phyloP scores from a whole-genome alignment of 2,329 filamentous ascomycete species.

The Meredithiella fracta region DNA sequence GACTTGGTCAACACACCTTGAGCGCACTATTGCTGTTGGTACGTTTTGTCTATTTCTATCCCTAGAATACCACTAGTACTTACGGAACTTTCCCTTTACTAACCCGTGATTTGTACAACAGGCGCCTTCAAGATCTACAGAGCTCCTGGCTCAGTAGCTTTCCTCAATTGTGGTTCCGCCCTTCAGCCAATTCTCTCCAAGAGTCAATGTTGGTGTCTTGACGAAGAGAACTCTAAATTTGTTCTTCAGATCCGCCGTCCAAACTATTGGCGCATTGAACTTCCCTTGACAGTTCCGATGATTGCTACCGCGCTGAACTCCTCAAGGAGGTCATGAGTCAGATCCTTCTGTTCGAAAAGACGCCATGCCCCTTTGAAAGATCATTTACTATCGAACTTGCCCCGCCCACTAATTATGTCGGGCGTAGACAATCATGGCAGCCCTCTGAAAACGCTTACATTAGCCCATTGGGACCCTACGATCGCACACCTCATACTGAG shows the following conservation, averaged over 20 bases:
- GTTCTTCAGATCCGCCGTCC: slow-evolving; percentile 72
- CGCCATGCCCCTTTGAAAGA: slow-evolving; percentile 68
- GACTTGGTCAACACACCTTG: slow-evolving; percentile 57
- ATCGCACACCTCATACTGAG: slow-evolving; percentile 8
- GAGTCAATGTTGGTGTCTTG: slow-evolving; percentile 88
- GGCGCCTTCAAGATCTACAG: slow-evolving; percentile 72
- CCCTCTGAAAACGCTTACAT: slow-evolving; percentile 7
- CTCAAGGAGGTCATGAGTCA: slow-evolving; percentile 54
- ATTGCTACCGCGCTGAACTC: slow-evolving; percentile 45
- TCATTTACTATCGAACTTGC: slow-evolving; percentile 60
- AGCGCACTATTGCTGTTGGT: slow-evolving; percentile 69
- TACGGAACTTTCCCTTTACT: not conserved
- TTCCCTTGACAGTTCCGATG: slow-evolving; percentile 39
- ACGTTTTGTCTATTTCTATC: slow-evolving; percentile 18
- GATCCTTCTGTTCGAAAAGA: slow-evolving; percentile 74
- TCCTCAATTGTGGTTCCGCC: slow-evolving; percentile 69
- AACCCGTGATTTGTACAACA: slow-evolving; percentile 17
- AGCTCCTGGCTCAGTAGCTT: slow-evolving; percentile 71
- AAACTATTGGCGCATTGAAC: slow-evolving; percentile 79
- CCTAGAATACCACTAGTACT: not conserved
- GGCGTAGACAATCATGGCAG: slow-evolving; percentile 6
- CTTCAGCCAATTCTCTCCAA: slow-evolving; percentile 76
- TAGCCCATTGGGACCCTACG: slow-evolving; percentile 12
- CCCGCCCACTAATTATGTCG: slow-evolving; percentile 32
- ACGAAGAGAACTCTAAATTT: slow-evolving; percentile 63